Percentiles rank a stretch among this genome's conserved stretches.
These are phyloP conservation scores for Citrus reticulata DNA, from an alignment of 345 rosid genomes.

Conservation along the genomic window DNA sequence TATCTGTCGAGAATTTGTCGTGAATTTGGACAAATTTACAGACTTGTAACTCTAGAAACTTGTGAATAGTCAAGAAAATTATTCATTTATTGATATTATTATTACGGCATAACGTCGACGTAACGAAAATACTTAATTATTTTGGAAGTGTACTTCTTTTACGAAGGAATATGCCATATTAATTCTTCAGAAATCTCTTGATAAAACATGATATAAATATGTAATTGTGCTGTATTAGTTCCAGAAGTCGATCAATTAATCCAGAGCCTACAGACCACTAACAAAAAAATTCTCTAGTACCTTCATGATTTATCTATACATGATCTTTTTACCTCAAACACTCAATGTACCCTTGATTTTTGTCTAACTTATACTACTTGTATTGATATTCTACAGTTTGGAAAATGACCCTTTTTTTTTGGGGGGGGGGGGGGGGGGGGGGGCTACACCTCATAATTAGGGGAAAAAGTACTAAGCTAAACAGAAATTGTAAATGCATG, in stretches of 20 bases:
- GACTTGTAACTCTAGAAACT: not conserved
- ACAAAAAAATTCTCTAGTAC: too few species aligned
- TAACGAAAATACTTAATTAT: not conserved
- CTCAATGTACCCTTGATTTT: too few species aligned
- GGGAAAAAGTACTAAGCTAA: not conserved
- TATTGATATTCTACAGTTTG: not conserved
- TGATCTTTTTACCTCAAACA: too few species aligned
- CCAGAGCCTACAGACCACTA: too few species aligned
- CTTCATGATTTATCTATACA: too few species aligned
- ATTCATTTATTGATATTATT: not conserved
- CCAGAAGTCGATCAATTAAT: too few species aligned
- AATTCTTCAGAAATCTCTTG: not conserved
- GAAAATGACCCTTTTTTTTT: too few species aligned
- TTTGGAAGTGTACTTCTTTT: too few species aligned
- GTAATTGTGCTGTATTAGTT: too few species aligned
- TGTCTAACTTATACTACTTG: not conserved
- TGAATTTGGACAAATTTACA: not conserved
- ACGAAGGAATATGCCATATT: not conserved
- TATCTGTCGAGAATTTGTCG: too few species aligned
- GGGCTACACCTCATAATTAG: too few species aligned
- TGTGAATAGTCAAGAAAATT: not conserved
- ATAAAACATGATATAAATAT: not conserved
- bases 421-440: too few species aligned
- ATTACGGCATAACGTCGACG: not conserved
- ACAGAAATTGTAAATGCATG: not conserved